Percentiles rank a stretch among this genome's conserved stretches.
phyloP scores from a whole-genome alignment of 306 rosid genomes.

The Cicer cuneatum region DNA sequence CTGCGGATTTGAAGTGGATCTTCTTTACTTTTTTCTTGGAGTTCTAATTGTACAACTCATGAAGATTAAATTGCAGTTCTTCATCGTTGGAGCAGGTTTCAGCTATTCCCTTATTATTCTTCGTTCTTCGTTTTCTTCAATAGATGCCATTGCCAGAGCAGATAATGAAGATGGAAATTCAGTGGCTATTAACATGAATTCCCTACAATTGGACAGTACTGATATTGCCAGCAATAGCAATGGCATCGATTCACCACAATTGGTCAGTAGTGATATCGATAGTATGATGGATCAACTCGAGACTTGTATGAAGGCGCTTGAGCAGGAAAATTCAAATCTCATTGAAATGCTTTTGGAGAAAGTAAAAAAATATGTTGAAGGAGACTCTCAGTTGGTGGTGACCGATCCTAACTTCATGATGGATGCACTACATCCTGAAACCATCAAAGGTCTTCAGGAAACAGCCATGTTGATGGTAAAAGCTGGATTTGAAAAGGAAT shows the following conservation, averaged over 20 bases:
- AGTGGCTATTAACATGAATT: background rate
- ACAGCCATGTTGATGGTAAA: constrained; percentile 68
- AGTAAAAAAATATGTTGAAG: background rate
- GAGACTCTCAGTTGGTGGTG: background rate
- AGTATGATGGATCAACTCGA: background rate
- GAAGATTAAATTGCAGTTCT: constrained; percentile 14
- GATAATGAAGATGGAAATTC: background rate
- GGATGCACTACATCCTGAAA: constrained; percentile 63
- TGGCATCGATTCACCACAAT: background rate
- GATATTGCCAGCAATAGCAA: background rate
- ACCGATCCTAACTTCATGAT: constrained; percentile 50
- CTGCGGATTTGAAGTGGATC: constrained; percentile 32
- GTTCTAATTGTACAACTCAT: constrained; percentile 31
- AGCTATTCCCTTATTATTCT: background rate
- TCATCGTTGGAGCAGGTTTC: constrained; percentile 2
- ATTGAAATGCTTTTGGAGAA: background rate
- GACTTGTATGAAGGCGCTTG: background rate
- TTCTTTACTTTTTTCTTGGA: constrained; percentile 2
- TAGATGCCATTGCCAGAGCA: background rate
- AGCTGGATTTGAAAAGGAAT: constrained; percentile 63
- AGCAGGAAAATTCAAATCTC: background rate
- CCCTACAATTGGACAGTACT: background rate
- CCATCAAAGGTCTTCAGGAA: constrained; percentile 65
- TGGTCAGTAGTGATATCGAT: background rate
- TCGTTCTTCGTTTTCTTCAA: constrained; percentile 4